phyloP scores from a whole-genome alignment of 192 early-diverging fungal species.

The Piromyces sp. region DNA sequence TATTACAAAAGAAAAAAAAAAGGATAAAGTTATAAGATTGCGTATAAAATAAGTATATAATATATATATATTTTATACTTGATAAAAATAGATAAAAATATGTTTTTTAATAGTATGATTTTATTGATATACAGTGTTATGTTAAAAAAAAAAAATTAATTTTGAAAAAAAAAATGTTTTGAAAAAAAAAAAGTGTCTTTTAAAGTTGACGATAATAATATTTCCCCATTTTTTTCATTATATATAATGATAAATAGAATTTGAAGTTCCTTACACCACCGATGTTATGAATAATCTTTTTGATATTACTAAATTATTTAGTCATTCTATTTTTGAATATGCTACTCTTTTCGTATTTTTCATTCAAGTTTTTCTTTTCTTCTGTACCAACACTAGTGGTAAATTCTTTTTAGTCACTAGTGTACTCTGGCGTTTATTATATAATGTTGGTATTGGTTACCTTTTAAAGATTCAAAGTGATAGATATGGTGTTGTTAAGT shows the following conservation, averaged over 20 bases:
- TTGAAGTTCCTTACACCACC: not conserved
- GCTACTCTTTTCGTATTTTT: not conserved
- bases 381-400: not conserved
- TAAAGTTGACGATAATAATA: no score
- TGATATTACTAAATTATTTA: not conserved
- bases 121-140: no score
- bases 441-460: conserved; percentile 73
- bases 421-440: conserved; percentile 69
- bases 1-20: no score
- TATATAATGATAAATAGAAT: not conserved
- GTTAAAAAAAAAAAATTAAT: no score
- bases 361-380: not conserved
- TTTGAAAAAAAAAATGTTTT: no score
- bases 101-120: no score
- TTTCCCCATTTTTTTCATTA: no score
- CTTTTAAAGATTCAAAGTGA: conserved; percentile 68
- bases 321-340: not conserved
- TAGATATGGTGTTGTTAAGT: conserved; percentile 45
- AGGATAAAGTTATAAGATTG: no score
- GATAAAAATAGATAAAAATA: no score
- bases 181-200: no score
- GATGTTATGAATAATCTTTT: not conserved
- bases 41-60: no score
- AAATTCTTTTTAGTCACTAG: conserved; percentile 57
- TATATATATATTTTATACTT: no score